Conservation (phyloP, 306 rosid species). For the Quercus berberidifolia region DNA sequence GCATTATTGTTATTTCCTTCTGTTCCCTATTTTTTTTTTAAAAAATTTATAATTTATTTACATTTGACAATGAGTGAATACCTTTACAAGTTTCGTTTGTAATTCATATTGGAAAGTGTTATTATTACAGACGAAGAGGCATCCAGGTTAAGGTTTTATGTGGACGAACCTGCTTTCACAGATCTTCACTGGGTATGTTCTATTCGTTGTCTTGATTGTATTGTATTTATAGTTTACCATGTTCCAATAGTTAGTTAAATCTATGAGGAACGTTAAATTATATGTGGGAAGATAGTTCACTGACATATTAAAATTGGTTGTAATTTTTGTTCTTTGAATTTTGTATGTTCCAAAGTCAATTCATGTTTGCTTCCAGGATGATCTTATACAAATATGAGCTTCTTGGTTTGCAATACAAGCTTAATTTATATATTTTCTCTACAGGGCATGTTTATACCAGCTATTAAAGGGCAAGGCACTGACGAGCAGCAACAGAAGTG, state of each 20-base stretch:
- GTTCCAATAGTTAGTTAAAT: background rate
- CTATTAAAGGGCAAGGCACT: constrained; percentile 81
- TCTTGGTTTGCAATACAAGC: constrained; percentile 1
- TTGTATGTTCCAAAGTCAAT: background rate
- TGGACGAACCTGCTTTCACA: constrained; percentile 79
- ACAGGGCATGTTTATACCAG: constrained; percentile 95
- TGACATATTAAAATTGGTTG: background rate
- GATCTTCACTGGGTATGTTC: constrained; percentile 96
- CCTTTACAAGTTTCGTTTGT: background rate
- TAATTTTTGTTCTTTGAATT: constrained; percentile 4
- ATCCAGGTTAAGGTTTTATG: constrained; percentile 52
- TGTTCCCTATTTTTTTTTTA: constrained; percentile 1
- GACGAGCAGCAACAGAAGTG: constrained; percentile 92
- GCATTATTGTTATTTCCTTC: constrained; percentile 11
- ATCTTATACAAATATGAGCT: background rate
- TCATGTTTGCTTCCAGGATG: background rate
- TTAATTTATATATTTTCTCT: constrained; percentile 16
- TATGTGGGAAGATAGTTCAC: background rate
- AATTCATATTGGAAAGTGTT: constrained; percentile 9
- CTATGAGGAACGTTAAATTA: background rate
- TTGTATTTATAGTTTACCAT: constrained; percentile 4
- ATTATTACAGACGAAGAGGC: constrained; percentile 76
- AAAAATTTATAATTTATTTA: background rate
- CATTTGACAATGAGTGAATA: background rate
- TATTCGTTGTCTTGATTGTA: constrained; percentile 12